phyloP scores from a whole-genome alignment of 2,329 filamentous ascomycete genomes.

The Aspergillus sp. region DNA sequence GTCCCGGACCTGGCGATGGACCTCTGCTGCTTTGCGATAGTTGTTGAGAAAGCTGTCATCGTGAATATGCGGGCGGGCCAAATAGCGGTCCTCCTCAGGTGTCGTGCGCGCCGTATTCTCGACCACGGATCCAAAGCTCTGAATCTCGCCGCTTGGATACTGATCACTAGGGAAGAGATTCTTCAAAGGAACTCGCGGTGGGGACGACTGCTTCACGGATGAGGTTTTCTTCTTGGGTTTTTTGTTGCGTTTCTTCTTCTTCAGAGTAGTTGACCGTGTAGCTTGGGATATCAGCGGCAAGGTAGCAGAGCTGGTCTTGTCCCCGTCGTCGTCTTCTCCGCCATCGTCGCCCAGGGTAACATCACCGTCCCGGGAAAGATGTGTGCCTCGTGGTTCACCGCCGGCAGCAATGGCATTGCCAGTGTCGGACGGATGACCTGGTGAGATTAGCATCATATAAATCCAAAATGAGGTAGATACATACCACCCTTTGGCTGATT shows the following conservation, averaged over 20 bases:
- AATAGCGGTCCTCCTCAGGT: slow-evolving; percentile 41
- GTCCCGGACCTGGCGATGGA: slow-evolving; percentile 50
- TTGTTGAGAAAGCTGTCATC: slow-evolving; percentile 46
- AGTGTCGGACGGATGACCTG: slow-evolving; percentile 18
- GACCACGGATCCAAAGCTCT: slow-evolving; percentile 10
- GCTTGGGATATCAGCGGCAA: slow-evolving; percentile 11
- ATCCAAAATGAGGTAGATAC: background rate
- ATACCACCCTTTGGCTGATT: no score
- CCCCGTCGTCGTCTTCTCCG: slow-evolving; percentile 14
- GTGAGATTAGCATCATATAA: slow-evolving; percentile 4
- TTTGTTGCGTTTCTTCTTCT: slow-evolving; percentile 36
- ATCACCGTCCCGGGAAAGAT: slow-evolving; percentile 40
- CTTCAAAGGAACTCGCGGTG: slow-evolving; percentile 42
- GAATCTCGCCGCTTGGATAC: slow-evolving; percentile 43
- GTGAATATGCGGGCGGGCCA: slow-evolving; percentile 33
- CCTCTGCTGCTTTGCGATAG: slow-evolving; percentile 52
- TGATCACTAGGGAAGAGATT: slow-evolving; percentile 38
- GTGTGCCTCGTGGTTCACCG: slow-evolving; percentile 38
- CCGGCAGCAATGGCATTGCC: slow-evolving; percentile 20
- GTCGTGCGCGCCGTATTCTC: slow-evolving; percentile 43
- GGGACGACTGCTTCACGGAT: slow-evolving; percentile 35
- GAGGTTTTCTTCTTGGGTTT: slow-evolving; percentile 6
- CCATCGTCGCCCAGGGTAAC: slow-evolving; percentile 32
- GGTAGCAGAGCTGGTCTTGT: slow-evolving; percentile 11
- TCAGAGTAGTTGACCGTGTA: slow-evolving; percentile 27